Evolutionary conservation across 345 rosid genomes (phyloP).

Genomic region (Heritiera fomes): DNA sequence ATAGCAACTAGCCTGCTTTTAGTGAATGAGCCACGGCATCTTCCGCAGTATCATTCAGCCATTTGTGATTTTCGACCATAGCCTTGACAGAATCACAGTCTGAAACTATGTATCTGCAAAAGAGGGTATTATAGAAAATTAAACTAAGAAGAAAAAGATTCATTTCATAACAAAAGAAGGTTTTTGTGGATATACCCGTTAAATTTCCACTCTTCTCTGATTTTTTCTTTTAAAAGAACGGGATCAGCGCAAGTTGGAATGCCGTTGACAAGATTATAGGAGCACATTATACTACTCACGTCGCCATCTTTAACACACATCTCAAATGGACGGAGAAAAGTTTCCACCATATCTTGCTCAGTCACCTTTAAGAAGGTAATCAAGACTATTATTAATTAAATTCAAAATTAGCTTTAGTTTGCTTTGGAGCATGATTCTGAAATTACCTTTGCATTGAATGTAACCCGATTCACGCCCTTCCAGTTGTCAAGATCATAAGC

Average conservation of each 20-base stretch:
- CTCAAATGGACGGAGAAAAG: constrained; percentile 49
- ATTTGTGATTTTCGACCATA: constrained; percentile 29
- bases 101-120: constrained; percentile 53
- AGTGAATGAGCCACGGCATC: constrained; percentile 55
- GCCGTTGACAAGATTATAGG: constrained; percentile 56
- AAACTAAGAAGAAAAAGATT: neutral
- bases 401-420: no score
- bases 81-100: constrained; percentile 42
- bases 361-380: constrained; percentile 33
- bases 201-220: constrained; percentile 52
- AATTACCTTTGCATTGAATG: constrained; percentile 46
- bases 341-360: constrained; percentile 51
- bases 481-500: constrained; percentile 60
- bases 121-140: neutral
- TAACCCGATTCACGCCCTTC: constrained; percentile 45
- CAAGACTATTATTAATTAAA: neutral
- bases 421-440: neutral
- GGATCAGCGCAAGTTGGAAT: constrained; percentile 59
- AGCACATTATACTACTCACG: constrained; percentile 51
- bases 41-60: constrained; percentile 46
- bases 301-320: constrained; percentile 50
- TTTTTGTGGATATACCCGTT: constrained; percentile 38
- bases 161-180: neutral
- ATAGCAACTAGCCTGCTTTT: constrained; percentile 47
- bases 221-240: constrained; percentile 35